Percentiles rank a stretch among this genome's conserved stretches.
phyloP scores from a whole-genome alignment of 2,329 filamentous ascomycete species.

The Ascochyta fabae region DNA sequence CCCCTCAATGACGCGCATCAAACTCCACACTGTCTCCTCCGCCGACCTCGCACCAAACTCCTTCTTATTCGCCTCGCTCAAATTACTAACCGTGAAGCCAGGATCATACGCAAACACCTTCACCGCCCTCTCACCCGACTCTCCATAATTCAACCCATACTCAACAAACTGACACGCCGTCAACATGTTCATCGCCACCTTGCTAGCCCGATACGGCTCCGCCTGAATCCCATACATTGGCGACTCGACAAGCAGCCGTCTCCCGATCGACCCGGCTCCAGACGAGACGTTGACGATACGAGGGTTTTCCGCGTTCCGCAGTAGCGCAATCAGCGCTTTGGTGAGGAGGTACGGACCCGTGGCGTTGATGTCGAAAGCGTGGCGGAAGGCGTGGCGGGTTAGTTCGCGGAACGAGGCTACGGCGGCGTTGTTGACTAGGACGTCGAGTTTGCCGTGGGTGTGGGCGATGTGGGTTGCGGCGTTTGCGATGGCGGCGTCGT shows the following conservation, averaged over 20 bases:
- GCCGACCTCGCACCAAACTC: conserved; percentile 48
- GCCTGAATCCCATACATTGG: not conserved
- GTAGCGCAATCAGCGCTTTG: conserved; percentile 24
- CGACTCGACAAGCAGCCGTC: conserved; percentile 33
- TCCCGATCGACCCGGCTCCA: conserved; percentile 44
- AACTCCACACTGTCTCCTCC: conserved; percentile 39
- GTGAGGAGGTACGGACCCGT: conserved; percentile 37
- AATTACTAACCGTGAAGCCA: conserved; percentile 47
- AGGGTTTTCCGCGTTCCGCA: conserved; percentile 27
- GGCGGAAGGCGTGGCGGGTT: conserved; percentile 33
- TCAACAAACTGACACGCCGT: conserved; percentile 32
- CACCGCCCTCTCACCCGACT: conserved; percentile 19
- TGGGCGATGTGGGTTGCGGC: conserved; percentile 41
- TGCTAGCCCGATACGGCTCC: conserved; percentile 46
- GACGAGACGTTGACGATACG: conserved; percentile 48
- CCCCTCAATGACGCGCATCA: conserved; percentile 49
- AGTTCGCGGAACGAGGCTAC: conserved; percentile 19
- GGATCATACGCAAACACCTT: conserved; percentile 51
- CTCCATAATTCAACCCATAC: conserved; percentile 10
- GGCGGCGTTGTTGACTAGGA: conserved; percentile 51
- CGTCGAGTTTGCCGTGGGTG: conserved; percentile 46
- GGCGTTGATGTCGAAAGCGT: conserved; percentile 39
- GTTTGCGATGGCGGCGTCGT: conserved; percentile 50
- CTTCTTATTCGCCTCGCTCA: conserved; percentile 41
- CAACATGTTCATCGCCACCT: conserved; percentile 52